Base-by-base conservation (phyloP, 2,329 filamentous ascomycete species). In the Ophiostoma sp. region DNA sequence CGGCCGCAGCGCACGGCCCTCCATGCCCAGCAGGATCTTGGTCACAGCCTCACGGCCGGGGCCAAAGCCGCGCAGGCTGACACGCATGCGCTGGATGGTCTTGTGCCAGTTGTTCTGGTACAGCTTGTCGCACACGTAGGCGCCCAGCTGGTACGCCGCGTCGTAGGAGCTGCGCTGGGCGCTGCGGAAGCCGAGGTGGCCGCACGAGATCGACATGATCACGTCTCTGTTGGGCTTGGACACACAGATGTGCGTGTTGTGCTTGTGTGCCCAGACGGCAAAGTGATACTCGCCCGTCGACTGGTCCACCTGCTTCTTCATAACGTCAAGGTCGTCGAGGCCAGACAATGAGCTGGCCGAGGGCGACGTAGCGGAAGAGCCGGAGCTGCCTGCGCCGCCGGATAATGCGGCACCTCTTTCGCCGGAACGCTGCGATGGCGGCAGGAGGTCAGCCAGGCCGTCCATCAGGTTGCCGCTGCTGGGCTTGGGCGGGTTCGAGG, bases 241-340 rank as follows among this genome's bases (percentile, higher is more conserved):
- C 73, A 97, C 86, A 1, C 93, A 97, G 75, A 99, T 85, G 79
- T 98, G 92, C 27, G 92, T 95, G 81, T 99, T 99, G 85, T 97
- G 95, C 81, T 92, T 96, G 77, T 91, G 89, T 41, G 90, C 81
- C 79, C 87, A 94, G 77, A 99, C 83, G 81, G 97, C 92, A 72
- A 99, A 84, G 77, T 96, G 92, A 81, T 92, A 92, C 75, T 90
- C 85, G 49, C 81, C 71, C 14, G 77, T 73, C 66, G 69, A 68
- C 14, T 80, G 75, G 62, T 82, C 79, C 2, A 69, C 71, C 4
- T 73, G 72, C 49, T 74, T 63, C 44, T 74, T 67, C 69, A 73
- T 71, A 5, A 64, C 68, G 52, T 69, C 55, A 5, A 72, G 45
- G 41, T 70, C 68, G 63, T 70, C 71, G 2, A 70, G 67, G 62